Percentiles rank a stretch among this genome's conserved stretches.
These are phyloP conservation scores for Chalaropsis ovoidea DNA, from an alignment of 2,329 filamentous ascomycete genomes.

Conservation along the genomic window DNA sequence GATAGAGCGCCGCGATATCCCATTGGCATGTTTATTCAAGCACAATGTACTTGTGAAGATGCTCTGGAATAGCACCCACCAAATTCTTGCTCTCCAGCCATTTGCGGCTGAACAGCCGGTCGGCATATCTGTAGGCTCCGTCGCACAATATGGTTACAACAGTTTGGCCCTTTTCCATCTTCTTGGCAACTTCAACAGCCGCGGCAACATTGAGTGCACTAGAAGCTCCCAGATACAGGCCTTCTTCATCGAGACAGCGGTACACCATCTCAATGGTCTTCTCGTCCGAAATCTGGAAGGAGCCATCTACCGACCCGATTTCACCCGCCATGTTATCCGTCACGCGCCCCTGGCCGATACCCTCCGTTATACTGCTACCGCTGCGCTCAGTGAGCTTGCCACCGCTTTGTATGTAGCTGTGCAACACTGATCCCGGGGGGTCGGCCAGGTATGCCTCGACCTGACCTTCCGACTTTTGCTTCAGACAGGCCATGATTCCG, in stretches of 20 bases:
- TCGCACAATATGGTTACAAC: constrained; percentile 92
- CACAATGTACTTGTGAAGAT: constrained; percentile 88
- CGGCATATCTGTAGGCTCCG: constrained; percentile 94
- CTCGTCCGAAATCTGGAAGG: constrained; percentile 75
- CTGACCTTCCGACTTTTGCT: constrained; percentile 63
- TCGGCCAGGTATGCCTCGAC: constrained; percentile 89
- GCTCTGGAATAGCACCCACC: constrained; percentile 67
- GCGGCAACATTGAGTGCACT: constrained; percentile 91
- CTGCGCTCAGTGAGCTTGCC: constrained; percentile 71
- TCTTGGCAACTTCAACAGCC: constrained; percentile 85
- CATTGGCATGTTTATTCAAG: constrained; percentile 48
- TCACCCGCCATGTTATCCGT: constrained; percentile 91
- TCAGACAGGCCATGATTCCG: constrained; percentile 78
- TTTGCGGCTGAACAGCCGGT: constrained; percentile 80
- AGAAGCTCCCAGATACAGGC: constrained; percentile 87
- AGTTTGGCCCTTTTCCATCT: constrained; percentile 76
- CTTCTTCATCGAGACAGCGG: constrained; percentile 88
- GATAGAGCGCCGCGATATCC: neutral
- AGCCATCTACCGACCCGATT: constrained; percentile 72
- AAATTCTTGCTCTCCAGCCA: constrained; percentile 86
- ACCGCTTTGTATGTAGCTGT: constrained; percentile 80
- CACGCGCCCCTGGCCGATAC: constrained; percentile 89
- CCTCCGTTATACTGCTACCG: constrained; percentile 89
- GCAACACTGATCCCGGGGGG: constrained; percentile 84
- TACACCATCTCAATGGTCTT: constrained; percentile 98